These are phyloP conservation scores for Acacia pycnantha DNA, from an alignment of 331 rosid genomes.

Conservation along the genomic window DNA sequence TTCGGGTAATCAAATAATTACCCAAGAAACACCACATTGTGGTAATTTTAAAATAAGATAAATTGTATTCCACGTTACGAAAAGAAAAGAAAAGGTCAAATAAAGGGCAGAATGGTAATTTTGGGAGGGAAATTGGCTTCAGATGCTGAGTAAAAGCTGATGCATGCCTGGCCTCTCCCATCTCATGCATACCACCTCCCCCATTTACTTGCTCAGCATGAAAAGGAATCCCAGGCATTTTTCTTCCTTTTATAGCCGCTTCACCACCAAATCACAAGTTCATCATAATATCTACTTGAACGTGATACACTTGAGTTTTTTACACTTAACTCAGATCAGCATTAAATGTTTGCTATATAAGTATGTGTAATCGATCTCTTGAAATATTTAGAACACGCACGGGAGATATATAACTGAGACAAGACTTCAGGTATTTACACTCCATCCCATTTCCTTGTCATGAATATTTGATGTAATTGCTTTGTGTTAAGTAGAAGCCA, in stretches of 20 bases:
- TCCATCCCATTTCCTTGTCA: too few relatives aligned
- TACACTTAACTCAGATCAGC: too few relatives aligned
- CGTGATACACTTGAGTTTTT: too few relatives aligned
- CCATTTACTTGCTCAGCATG: constrained; percentile 34
- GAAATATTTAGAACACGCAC: too few relatives aligned
- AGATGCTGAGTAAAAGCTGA: background rate
- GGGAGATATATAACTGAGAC: too few relatives aligned
- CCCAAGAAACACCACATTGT: background rate
- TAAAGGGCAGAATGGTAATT: constrained; percentile 20
- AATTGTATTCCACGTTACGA: background rate
- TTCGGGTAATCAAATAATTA: background rate
- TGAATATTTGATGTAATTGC: too few relatives aligned
- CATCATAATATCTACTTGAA: background rate
- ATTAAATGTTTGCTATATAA: too few relatives aligned
- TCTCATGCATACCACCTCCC: constrained; percentile 38
- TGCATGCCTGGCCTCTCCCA: background rate
- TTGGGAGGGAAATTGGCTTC: background rate
- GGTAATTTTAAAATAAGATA: background rate
- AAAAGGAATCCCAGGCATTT: background rate
- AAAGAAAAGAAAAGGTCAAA: background rate
- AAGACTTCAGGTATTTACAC: too few relatives aligned
- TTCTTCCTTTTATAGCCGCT: background rate
- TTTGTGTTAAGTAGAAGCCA: too few relatives aligned
- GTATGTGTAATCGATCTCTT: too few relatives aligned
- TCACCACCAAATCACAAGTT: background rate